A percentile compares a stretch with the other conserved stretches of the same genome.
Conservation (phyloP, 1,139 yeast genomes). For the Diutina pseudorugosa region DNA sequence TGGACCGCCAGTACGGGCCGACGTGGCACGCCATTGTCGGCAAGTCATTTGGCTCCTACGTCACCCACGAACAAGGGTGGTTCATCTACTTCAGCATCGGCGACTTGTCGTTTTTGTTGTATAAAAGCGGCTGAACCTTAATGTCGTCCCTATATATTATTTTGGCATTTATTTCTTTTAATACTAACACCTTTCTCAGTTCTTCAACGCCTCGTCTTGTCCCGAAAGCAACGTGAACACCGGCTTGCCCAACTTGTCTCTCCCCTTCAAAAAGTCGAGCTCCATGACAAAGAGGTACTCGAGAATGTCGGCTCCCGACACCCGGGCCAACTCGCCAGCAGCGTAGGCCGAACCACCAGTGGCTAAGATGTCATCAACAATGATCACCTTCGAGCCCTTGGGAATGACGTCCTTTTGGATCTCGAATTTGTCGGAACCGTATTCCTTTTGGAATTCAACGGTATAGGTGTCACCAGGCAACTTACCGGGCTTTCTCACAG, state of each 20-base stretch:
- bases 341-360: slow-evolving; percentile 96
- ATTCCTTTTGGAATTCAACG: slow-evolving; percentile 80
- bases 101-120: slow-evolving; percentile 66
- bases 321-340: slow-evolving; percentile 74
- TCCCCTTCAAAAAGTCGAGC: slow-evolving; percentile 87
- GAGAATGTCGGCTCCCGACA: slow-evolving; percentile 53
- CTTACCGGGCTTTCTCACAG: slow-evolving; percentile 91
- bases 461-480: slow-evolving; percentile 73
- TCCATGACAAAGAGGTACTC: slow-evolving; percentile 89
- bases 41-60: slow-evolving; percentile 83
- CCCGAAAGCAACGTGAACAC: slow-evolving; percentile 81
- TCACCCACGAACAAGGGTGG: slow-evolving; percentile 79
- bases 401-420: slow-evolving; percentile 79
- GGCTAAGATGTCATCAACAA: slow-evolving; percentile 94
- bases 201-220: slow-evolving; percentile 27
- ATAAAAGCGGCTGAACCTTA: slow-evolving; percentile 40
- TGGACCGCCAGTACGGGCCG: slow-evolving; percentile 50
- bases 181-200: background rate
- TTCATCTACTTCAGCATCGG: slow-evolving; percentile 81
- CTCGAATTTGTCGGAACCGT: slow-evolving; percentile 82
- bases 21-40: slow-evolving; percentile 98
- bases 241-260: slow-evolving; percentile 77
- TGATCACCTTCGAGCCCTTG: slow-evolving; percentile 65
- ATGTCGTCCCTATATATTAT: background rate
- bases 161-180: background rate